These are phyloP conservation scores for Yamadazyma tumulicola DNA, from an alignment of 805 yeast species.

Conservation along the genomic window DNA sequence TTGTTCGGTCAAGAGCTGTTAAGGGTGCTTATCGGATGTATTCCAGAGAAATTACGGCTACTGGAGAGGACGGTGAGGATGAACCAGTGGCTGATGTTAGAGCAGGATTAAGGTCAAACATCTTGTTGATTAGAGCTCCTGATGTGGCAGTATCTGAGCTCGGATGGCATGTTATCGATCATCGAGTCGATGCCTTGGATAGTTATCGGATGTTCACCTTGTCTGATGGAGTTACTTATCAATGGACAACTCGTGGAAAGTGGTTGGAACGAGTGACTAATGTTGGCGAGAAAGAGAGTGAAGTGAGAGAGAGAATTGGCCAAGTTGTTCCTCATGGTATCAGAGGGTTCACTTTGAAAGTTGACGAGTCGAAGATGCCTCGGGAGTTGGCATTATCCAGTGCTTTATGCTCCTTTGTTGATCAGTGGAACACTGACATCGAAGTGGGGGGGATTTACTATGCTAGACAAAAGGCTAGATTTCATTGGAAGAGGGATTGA, in stretches of 20 bases:
- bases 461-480: constrained; percentile 46
- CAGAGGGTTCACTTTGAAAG: constrained; percentile 51
- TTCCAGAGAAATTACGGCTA: constrained; percentile 34
- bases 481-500: constrained; percentile 56
- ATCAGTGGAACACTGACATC: constrained; percentile 62
- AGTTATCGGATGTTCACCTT: constrained; percentile 58
- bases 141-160: constrained; percentile 49
- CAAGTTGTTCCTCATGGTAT: constrained; percentile 51
- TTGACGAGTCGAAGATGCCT: constrained; percentile 55
- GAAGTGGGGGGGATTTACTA: constrained; percentile 65
- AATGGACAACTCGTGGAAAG: constrained; percentile 62
- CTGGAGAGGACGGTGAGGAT: constrained; percentile 48
- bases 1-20: constrained; percentile 61
- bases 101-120: constrained; percentile 61
- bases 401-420: constrained; percentile 58
- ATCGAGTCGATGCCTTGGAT: constrained; percentile 59
- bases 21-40: constrained; percentile 64
- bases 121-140: constrained; percentile 51
- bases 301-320: constrained; percentile 62
- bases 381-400: constrained; percentile 56
- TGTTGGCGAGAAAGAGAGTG: constrained; percentile 61
- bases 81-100: constrained; percentile 57
- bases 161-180: constrained; percentile 62
- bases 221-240: constrained; percentile 58
- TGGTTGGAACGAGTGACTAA: constrained; percentile 56